A percentile compares a stretch with the other conserved stretches of the same genome.
Evolutionary conservation across 768 basidiomycete genomes (phyloP).

Genomic region (Xerocomus brunneocitrinus): DNA sequence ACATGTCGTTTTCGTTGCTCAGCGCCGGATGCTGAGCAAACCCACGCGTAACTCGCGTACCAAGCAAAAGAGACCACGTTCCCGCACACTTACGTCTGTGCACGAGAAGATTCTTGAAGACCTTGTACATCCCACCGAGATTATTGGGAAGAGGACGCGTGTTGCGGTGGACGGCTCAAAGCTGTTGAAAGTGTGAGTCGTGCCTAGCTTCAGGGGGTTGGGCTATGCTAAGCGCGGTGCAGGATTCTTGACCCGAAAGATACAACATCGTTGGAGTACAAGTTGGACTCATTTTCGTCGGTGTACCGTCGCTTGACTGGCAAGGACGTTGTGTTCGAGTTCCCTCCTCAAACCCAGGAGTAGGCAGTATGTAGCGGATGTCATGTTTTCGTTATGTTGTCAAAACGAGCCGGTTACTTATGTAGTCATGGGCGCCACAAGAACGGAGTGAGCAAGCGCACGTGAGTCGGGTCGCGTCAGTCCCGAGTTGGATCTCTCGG

Average conservation of each 20-base stretch:
- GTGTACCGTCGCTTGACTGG: constrained; percentile 94
- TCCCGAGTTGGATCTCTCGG: constrained; percentile 28
- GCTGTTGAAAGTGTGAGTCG: constrained; percentile 92
- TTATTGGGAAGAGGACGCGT: constrained; percentile 97
- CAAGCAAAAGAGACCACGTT: constrained; percentile 94
- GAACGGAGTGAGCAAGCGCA: constrained; percentile 23
- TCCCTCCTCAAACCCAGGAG: constrained; percentile 70
- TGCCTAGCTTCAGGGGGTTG: constrained; percentile 5
- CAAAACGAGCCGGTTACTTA: constrained; percentile 34
- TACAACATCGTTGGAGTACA: constrained; percentile 97
- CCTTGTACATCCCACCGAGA: constrained; percentile 98
- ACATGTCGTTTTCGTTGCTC: constrained; percentile 97
- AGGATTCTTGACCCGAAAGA: constrained; percentile 99
- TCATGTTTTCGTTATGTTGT: constrained; percentile 27
- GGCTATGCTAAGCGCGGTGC: constrained; percentile 15
- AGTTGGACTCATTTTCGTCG: constrained; percentile 98
- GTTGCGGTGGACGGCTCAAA: constrained; percentile 91
- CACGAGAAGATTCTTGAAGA: constrained; percentile 99
- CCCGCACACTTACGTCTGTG: constrained; percentile 93
- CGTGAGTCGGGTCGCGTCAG: constrained; percentile 34
- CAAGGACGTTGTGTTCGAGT: constrained; percentile 95
- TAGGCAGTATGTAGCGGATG: constrained; percentile 37
- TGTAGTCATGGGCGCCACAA: constrained; percentile 26
- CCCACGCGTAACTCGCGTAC: constrained; percentile 91
- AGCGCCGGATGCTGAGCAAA: constrained; percentile 97